Conservation (phyloP, 2,329 filamentous ascomycete genomes). For the Xylariaceae sp. region DNA sequence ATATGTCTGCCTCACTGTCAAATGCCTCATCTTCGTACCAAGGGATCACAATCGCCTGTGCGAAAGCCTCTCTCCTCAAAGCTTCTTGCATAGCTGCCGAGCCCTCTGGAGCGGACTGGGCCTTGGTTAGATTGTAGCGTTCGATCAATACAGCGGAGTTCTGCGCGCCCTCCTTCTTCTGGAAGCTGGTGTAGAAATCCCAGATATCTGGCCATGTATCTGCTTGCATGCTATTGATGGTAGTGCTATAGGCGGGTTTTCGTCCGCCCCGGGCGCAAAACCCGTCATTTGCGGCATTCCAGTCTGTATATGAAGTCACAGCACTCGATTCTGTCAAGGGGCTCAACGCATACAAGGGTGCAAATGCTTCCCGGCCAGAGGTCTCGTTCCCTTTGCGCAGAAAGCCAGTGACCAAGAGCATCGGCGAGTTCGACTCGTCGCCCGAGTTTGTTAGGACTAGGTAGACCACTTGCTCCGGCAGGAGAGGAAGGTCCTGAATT, state of each 20-base stretch:
- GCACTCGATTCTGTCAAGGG: conserved; percentile 6
- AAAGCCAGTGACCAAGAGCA: background rate
- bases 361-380: conserved; percentile 4
- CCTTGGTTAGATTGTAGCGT: conserved; percentile 6
- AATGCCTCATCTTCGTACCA: conserved; percentile 34
- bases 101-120: too few relatives aligned
- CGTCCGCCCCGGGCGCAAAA: conserved; percentile 4
- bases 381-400: background rate
- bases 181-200: conserved; percentile 6
- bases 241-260: conserved; percentile 8
- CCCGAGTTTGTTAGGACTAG: too few relatives aligned
- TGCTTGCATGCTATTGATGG: conserved; percentile 6
- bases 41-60: conserved; percentile 32
- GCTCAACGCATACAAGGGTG: conserved; percentile 5
- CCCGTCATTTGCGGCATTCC: conserved; percentile 6
- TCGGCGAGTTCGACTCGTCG: background rate
- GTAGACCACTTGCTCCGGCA: too few relatives aligned
- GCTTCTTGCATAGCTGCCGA: too few relatives aligned
- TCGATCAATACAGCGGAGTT: conserved; percentile 7
- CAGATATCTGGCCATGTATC: conserved; percentile 8
- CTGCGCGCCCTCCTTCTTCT: conserved; percentile 3
- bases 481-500: conserved; percentile 4
- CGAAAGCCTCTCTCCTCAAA: too few relatives aligned
- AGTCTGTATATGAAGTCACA: conserved; percentile 5
- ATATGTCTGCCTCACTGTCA: conserved; percentile 29